Evolutionary conservation across 257 asterid genomes (phyloP).

Genomic region (Jacaranda copaia): DNA sequence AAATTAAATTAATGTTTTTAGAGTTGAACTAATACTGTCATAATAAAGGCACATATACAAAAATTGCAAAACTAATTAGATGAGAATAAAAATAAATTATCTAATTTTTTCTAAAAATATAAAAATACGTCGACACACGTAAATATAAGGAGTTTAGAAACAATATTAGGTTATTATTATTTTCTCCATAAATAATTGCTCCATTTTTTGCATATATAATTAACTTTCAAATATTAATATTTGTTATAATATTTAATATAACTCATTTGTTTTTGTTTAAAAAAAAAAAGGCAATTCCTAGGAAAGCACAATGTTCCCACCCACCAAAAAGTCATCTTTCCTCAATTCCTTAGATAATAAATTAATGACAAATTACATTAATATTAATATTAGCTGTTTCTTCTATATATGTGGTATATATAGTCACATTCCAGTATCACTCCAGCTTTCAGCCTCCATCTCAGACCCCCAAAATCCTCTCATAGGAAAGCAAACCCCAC

Average conservation of each 20-base stretch:
- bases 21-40: not conserved
- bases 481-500: not conserved
- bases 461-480: constrained; percentile 33
- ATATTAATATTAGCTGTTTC: constrained; percentile 35
- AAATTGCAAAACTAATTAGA: not conserved
- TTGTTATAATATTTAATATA: too few relatives aligned
- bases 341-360: not conserved
- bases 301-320: constrained; percentile 16
- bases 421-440: constrained; percentile 39
- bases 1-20: not conserved
- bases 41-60: not conserved
- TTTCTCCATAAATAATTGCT: too few relatives aligned
- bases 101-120: not conserved
- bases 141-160: not conserved
- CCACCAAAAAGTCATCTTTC: constrained; percentile 11
- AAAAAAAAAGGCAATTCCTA: not conserved
- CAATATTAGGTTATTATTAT: too few relatives aligned
- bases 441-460: constrained; percentile 47
- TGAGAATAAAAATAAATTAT: not conserved
- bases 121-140: not conserved
- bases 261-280: not conserved
- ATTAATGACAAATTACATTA: constrained; percentile 6
- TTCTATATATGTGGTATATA: not conserved
- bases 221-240: too few relatives aligned
- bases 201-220: too few relatives aligned